A percentile compares a stretch with the other conserved stretches of the same genome.
These are phyloP conservation scores for Syzygium jambos DNA, from an alignment of 345 rosid species.

Conservation along the genomic window DNA sequence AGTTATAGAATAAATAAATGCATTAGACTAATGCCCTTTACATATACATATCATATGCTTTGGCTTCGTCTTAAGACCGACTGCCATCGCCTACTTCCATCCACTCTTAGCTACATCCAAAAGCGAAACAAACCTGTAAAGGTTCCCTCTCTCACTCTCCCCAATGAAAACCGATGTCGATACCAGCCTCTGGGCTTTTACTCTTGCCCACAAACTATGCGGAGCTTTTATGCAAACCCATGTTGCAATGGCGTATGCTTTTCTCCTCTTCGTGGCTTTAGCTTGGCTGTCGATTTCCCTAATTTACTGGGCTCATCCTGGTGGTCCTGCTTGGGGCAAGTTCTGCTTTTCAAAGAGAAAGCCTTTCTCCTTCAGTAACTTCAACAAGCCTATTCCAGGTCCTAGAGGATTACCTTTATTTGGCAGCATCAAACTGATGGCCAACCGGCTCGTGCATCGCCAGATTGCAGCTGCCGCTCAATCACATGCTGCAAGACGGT, in stretches of 20 bases:
- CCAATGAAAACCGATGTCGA: not conserved
- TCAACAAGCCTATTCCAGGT: conserved; percentile 21
- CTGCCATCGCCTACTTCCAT: not conserved
- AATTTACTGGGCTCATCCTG: conserved; percentile 28
- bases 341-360: not conserved
- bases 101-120: not conserved
- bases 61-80: not conserved
- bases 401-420: conserved; percentile 35
- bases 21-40: not conserved
- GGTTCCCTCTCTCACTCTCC: not conserved
- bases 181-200: conserved; percentile 2
- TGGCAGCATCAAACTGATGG: conserved; percentile 44
- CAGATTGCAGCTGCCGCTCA: conserved; percentile 25
- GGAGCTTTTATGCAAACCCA: not conserved
- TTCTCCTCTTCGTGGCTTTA: conserved; percentile 5
- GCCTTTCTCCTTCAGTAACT: not conserved
- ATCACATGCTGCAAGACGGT: conserved; percentile 13
- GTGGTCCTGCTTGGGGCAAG: conserved; percentile 52
- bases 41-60: not conserved
- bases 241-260: not conserved
- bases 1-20: not conserved
- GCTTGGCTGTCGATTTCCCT: conserved; percentile 15
- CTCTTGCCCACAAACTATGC: conserved; percentile 19
- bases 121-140: not conserved
- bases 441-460: conserved; percentile 30